These are phyloP conservation scores for Mycena pura DNA, from an alignment of 768 basidiomycete species.

Conservation along the genomic window DNA sequence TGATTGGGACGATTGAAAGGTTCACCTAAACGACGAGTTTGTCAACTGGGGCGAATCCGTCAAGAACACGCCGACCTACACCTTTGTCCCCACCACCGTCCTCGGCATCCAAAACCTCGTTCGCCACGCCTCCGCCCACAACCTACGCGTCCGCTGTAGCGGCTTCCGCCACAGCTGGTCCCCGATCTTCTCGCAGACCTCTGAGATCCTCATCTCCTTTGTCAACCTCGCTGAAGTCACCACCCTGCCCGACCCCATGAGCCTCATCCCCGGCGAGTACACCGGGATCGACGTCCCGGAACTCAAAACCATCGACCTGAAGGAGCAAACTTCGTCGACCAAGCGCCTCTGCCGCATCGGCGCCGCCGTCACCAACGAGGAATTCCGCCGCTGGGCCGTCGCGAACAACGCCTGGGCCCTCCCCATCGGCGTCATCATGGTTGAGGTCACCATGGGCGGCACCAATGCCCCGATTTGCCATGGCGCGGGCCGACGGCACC, in stretches of 20 bases:
- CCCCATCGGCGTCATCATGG: conserved; percentile 37
- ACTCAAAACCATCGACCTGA: conserved; percentile 11
- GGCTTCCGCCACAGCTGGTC: conserved; percentile 14
- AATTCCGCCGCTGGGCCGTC: conserved; percentile 34
- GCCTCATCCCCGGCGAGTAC: not conserved
- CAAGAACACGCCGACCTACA: not conserved
- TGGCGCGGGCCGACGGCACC: conserved; percentile 31
- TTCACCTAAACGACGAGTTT: not conserved
- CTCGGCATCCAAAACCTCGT: conserved; percentile 7
- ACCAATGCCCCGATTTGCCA: conserved; percentile 36
- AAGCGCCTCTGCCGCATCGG: conserved; percentile 16
- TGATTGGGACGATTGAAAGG: not conserved
- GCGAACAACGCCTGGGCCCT: conserved; percentile 24
- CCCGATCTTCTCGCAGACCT: conserved; percentile 2
- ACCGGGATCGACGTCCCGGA: not conserved
- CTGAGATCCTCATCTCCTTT: conserved; percentile 7
- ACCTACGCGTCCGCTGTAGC: conserved; percentile 1
- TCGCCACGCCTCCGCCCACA: not conserved
- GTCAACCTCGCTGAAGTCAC: conserved; percentile 5
- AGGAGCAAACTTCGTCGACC: not conserved
- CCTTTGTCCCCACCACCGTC: conserved; percentile 11
- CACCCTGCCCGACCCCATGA: conserved; percentile 1
- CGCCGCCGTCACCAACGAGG: conserved; percentile 36
- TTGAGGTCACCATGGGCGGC: conserved; percentile 39
- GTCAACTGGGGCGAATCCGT: conserved; percentile 8